A percentile compares a stretch with the other conserved stretches of the same genome.
Conservation (phyloP, 2,329 filamentous ascomycete genomes). For the Piedraia hortae region DNA sequence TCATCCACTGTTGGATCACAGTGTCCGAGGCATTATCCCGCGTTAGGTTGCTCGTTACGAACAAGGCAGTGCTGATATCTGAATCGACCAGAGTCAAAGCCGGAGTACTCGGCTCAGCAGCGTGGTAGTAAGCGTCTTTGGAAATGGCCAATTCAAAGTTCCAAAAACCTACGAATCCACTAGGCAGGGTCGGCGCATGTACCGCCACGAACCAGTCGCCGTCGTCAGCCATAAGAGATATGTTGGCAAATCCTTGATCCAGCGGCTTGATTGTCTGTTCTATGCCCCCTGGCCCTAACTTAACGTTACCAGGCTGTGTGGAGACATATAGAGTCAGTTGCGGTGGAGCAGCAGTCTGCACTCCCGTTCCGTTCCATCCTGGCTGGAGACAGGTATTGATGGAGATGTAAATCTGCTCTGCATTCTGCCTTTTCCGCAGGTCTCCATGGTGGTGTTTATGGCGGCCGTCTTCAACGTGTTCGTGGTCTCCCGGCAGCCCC, state of each 20-base stretch:
- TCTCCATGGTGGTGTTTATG: constrained; percentile 4
- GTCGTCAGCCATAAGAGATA: constrained; percentile 31
- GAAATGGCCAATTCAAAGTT: constrained; percentile 63
- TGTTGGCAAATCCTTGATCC: constrained; percentile 40
- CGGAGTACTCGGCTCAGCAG: constrained; percentile 26
- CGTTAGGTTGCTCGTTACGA: constrained; percentile 53
- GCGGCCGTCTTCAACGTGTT: neutral
- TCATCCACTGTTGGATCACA: constrained; percentile 27
- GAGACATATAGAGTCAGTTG: constrained; percentile 63
- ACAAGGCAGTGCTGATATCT: constrained; percentile 48
- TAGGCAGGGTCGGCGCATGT: constrained; percentile 36
- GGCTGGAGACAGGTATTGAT: constrained; percentile 72
- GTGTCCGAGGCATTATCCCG: constrained; percentile 17
- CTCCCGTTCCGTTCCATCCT: constrained; percentile 21
- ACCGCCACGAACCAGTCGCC: constrained; percentile 52
- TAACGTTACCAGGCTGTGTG: constrained; percentile 26
- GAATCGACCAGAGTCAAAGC: constrained; percentile 61
- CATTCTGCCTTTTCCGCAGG: constrained; percentile 6
- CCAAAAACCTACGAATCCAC: constrained; percentile 36
- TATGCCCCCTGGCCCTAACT: constrained; percentile 32
- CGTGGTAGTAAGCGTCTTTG: constrained; percentile 50
- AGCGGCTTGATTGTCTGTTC: constrained; percentile 26
- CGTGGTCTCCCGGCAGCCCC: constrained; percentile 11
- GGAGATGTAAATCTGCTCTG: constrained; percentile 41
- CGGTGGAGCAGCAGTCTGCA: constrained; percentile 21